A percentile compares a stretch with the other conserved stretches of the same genome.
These are phyloP conservation scores for Camellia sinensis DNA, from an alignment of 148 eudicot species.

Conservation along the genomic window DNA sequence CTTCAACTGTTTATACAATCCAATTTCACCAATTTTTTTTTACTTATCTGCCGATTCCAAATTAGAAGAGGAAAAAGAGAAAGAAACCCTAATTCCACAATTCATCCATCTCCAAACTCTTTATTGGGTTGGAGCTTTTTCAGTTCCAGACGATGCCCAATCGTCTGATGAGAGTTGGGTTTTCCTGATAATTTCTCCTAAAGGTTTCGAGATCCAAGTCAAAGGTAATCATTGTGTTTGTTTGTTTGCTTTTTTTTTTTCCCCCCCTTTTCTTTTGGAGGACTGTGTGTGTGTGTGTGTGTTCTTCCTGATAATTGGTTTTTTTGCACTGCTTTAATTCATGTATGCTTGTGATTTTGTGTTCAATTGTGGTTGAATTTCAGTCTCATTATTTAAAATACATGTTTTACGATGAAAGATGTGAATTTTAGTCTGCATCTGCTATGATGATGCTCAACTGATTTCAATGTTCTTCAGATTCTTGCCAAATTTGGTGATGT, in stretches of 20 bases:
- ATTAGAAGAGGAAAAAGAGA: not conserved
- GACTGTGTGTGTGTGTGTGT: not conserved
- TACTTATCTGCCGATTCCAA: not conserved
- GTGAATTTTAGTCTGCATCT: not conserved
- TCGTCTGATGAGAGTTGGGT: not conserved
- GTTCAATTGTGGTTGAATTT: not conserved
- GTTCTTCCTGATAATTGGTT: not conserved
- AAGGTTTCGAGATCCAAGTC: not conserved
- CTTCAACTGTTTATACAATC: not conserved
- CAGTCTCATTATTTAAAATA: not conserved
- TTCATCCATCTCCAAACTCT: not conserved
- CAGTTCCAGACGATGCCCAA: not conserved
- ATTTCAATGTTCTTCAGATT: not conserved
- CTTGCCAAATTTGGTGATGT: not conserved
- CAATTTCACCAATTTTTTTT: too few relatives aligned
- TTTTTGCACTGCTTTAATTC: too few relatives aligned
- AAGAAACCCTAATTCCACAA: constrained; percentile 15
- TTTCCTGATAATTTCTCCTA: not conserved
- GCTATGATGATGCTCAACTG: not conserved
- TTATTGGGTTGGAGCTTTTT: not conserved
- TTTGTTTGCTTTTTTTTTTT: not conserved
- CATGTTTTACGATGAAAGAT: not conserved
- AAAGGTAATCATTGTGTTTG: not conserved
- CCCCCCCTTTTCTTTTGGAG: not conserved
- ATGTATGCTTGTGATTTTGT: not conserved